Conservation (phyloP, 1,284 basidiomycete genomes). For the Ustilago crameri region DNA sequence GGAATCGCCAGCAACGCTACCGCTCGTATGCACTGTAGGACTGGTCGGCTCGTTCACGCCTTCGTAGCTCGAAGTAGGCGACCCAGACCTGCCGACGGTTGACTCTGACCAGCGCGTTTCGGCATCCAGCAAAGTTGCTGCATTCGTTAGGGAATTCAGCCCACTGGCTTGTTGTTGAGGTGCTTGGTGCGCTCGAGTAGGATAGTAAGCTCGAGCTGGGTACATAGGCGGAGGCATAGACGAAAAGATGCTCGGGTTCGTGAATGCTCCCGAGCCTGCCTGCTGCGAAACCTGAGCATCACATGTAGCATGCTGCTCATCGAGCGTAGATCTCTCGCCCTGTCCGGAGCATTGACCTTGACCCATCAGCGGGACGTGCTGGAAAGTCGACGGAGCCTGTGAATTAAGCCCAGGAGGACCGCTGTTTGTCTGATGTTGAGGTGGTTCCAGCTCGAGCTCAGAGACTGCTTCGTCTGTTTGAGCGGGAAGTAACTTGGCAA, state of each 20-base stretch:
- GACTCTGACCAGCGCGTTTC: constrained; percentile 19
- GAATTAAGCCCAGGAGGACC: background rate
- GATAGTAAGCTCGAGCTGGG: constrained; percentile 33
- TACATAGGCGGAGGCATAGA: constrained; percentile 27
- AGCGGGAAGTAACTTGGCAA: constrained; percentile 23
- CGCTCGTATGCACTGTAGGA: constrained; percentile 12
- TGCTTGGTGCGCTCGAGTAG: constrained; percentile 9
- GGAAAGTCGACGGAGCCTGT: too few relatives aligned
- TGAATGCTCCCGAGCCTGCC: background rate
- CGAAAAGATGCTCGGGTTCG: constrained; percentile 18
- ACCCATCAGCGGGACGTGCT: background rate
- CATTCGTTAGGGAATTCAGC: constrained; percentile 21
- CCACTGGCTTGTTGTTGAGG: constrained; percentile 19
- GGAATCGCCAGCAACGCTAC: constrained; percentile 13
- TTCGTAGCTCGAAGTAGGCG: constrained; percentile 13
- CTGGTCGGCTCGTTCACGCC: constrained; percentile 10
- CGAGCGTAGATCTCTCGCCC: background rate
- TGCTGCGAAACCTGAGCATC: background rate
- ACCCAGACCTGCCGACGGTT: background rate
- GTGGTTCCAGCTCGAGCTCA: constrained; percentile 30
- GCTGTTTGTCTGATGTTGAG: background rate
- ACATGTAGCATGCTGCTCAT: background rate
- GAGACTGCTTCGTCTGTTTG: constrained; percentile 24
- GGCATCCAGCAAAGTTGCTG: constrained; percentile 16
- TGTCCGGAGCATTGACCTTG: background rate